A percentile compares a stretch with the other conserved stretches of the same genome.
These are phyloP conservation scores for Backusella australiensis DNA, from an alignment of 192 early-diverging fungal species.

Conservation along the genomic window DNA sequence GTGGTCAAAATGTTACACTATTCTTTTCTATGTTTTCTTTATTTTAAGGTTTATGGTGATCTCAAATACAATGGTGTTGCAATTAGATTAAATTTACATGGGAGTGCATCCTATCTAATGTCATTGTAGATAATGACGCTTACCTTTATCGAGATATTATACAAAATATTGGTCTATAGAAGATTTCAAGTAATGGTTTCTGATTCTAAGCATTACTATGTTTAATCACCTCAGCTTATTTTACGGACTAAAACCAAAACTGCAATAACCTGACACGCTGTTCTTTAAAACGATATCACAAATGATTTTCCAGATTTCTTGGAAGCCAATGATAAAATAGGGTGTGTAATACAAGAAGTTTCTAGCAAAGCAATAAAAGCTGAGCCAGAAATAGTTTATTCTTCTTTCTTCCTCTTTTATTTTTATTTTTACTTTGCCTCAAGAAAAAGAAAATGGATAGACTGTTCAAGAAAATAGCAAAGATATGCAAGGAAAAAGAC, in stretches of 20 bases:
- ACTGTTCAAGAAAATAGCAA: not conserved
- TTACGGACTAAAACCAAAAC: not conserved
- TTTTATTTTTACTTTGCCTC: not conserved
- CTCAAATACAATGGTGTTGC: not conserved
- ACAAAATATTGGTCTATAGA: too few species aligned
- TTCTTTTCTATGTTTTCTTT: not conserved
- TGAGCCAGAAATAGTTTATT: not conserved
- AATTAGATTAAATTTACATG: too few species aligned
- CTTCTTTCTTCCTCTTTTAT: not conserved
- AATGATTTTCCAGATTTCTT: not conserved
- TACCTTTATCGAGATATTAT: too few species aligned
- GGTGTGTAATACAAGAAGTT: not conserved
- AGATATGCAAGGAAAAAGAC: not conserved
- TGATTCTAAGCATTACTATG: not conserved
- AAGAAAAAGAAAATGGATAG: not conserved
- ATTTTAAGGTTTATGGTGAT: not conserved
- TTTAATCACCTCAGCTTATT: not conserved
- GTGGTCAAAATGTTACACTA: not conserved
- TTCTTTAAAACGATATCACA: not conserved
- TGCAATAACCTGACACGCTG: not conserved
- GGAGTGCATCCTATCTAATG: too few species aligned
- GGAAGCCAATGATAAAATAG: not conserved
- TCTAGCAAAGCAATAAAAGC: not conserved
- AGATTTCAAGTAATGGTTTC: too few species aligned
- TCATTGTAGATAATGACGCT: too few species aligned